Conservation (phyloP, 768 basidiomycete genomes). For the Hericium erinaceus region DNA sequence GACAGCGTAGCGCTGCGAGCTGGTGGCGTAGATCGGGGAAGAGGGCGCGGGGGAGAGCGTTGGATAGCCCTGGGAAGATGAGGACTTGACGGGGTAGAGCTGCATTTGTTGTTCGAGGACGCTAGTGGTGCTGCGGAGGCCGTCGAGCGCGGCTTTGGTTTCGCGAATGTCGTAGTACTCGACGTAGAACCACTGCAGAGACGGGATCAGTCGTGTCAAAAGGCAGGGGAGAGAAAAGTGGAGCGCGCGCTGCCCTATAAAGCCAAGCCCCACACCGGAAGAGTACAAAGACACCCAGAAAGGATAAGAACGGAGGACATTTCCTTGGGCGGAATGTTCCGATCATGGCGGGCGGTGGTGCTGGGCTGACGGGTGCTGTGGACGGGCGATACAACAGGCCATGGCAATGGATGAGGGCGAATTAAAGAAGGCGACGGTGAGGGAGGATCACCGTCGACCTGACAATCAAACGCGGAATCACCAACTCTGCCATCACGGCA, state of each 20-base stretch:
- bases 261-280: too few species aligned
- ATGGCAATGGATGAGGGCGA: too few species aligned
- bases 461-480: too few species aligned
- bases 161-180: slow-evolving; percentile 64
- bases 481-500: background rate
- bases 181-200: slow-evolving; percentile 36
- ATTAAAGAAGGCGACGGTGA: too few species aligned
- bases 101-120: slow-evolving; percentile 11
- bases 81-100: slow-evolving; percentile 7
- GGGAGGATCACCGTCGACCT: too few species aligned
- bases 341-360: too few species aligned
- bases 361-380: too few species aligned
- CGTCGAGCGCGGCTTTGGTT: slow-evolving; percentile 40
- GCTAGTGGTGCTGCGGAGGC: slow-evolving; percentile 31
- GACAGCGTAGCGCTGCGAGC: slow-evolving; percentile 2
- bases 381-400: too few species aligned
- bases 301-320: too few species aligned
- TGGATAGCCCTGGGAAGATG: background rate
- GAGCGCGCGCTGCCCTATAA: background rate
- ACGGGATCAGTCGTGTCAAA: too few species aligned
- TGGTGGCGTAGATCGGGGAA: background rate
- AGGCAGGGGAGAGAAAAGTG: background rate
- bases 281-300: too few species aligned
- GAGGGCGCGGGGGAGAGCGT: background rate
- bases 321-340: too few species aligned